phyloP scores from a whole-genome alignment of 2,329 filamentous ascomycete species.

The Fonsecaea nubica region DNA sequence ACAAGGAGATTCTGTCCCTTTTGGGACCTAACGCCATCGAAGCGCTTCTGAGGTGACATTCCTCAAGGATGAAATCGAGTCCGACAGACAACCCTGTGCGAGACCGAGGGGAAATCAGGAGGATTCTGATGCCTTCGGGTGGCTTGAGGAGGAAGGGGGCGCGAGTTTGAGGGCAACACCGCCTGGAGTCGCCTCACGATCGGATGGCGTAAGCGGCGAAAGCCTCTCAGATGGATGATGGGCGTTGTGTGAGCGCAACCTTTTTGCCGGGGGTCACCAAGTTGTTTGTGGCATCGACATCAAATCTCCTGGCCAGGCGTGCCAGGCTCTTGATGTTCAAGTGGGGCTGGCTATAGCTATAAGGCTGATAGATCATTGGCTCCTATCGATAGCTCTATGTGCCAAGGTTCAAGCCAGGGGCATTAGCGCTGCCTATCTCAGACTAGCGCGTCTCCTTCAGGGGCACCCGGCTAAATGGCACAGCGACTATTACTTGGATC shows the following conservation, averaged over 20 bases:
- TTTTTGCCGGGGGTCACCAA: background rate
- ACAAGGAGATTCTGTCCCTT: background rate
- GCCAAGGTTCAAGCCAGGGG: slow-evolving; percentile 25
- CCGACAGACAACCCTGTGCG: background rate
- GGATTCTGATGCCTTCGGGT: slow-evolving; percentile 7
- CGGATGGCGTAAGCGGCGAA: slow-evolving; percentile 13
- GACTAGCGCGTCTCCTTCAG: slow-evolving; percentile 25
- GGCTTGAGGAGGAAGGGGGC: slow-evolving; percentile 18
- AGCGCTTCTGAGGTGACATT: background rate
- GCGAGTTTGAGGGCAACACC: slow-evolving; percentile 11
- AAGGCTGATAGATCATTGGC: slow-evolving; percentile 10
- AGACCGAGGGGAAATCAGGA: slow-evolving; percentile 1
- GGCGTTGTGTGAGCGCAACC: background rate
- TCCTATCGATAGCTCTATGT: background rate
- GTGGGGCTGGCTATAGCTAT: slow-evolving; percentile 30
- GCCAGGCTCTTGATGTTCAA: slow-evolving; percentile 29
- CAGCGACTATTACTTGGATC: background rate
- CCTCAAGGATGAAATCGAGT: slow-evolving; percentile 1
- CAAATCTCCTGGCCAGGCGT: slow-evolving; percentile 20
- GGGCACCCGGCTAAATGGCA: slow-evolving; percentile 7
- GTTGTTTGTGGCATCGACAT: slow-evolving; percentile 30
- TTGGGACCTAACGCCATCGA: slow-evolving; percentile 2
- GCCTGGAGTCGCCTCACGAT: slow-evolving; percentile 1
- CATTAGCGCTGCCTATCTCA: slow-evolving; percentile 6
- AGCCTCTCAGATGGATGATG: background rate